A percentile compares a stretch with the other conserved stretches of the same genome.
Conservation (phyloP, 768 basidiomycete genomes). For the Suillus plorans region DNA sequence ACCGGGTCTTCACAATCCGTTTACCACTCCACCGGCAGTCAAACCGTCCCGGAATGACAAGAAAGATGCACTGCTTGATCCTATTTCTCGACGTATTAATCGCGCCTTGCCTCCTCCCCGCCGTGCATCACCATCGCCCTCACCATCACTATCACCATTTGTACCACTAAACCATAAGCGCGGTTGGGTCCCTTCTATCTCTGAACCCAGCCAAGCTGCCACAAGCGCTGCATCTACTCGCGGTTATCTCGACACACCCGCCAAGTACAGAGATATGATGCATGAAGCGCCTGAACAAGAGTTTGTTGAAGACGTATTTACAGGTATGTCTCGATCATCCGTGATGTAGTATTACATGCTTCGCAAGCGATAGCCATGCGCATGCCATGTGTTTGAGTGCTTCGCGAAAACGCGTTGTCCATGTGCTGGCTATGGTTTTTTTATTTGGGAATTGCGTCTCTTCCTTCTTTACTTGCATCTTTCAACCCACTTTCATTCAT, state of each 20-base stretch:
- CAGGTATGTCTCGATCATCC: conserved; percentile 37
- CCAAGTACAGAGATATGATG: conserved; percentile 51
- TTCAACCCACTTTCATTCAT: conserved; percentile 25
- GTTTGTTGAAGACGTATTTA: conserved; percentile 42
- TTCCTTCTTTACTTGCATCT: conserved; percentile 15
- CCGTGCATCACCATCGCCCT: conserved; percentile 21
- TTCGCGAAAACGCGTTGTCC: conserved; percentile 17
- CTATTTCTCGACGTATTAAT: conserved; percentile 19
- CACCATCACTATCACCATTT: conserved; percentile 32
- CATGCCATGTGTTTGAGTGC: conserved; percentile 19
- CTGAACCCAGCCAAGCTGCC: conserved; percentile 53
- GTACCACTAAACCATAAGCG: conserved; percentile 53
- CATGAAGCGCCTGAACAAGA: conserved; percentile 35
- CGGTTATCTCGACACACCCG: conserved; percentile 71
- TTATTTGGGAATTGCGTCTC: conserved; percentile 13
- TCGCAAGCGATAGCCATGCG: conserved; percentile 25
- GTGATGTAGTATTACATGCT: conserved; percentile 11
- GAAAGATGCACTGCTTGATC: conserved; percentile 13
- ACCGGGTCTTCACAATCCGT: conserved; percentile 69
- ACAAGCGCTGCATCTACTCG: conserved; percentile 52
- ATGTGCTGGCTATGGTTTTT: conserved; percentile 14
- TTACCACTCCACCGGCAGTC: conserved; percentile 35
- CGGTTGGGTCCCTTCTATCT: conserved; percentile 69
- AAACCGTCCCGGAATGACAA: conserved; percentile 27
- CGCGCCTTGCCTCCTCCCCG: conserved; percentile 18